Conservation (phyloP, 2,329 filamentous ascomycete species). For the Byssothecium circinans region DNA sequence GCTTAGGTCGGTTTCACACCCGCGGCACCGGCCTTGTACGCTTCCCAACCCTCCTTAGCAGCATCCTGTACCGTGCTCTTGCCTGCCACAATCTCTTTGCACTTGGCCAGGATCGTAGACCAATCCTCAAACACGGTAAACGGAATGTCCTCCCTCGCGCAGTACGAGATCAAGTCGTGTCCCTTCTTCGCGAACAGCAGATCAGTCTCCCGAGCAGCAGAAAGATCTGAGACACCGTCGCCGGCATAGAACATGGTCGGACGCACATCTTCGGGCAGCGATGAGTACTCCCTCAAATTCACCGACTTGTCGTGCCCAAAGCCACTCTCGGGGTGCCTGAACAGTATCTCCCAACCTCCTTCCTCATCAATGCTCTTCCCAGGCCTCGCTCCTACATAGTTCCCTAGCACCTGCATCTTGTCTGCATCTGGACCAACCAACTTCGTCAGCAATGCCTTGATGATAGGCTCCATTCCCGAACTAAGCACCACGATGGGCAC, state of each 20-base stretch:
- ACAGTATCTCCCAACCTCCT: constrained; percentile 84
- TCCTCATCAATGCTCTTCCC: constrained; percentile 80
- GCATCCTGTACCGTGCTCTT: constrained; percentile 71
- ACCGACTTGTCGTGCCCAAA: constrained; percentile 98
- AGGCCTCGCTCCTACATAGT: constrained; percentile 68
- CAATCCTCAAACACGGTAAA: constrained; percentile 89
- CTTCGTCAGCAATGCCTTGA: constrained; percentile 77
- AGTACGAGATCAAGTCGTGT: constrained; percentile 84
- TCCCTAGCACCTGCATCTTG: constrained; percentile 88
- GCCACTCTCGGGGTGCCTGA: constrained; percentile 76
- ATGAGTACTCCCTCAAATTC: constrained; percentile 84
- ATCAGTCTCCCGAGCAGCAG: constrained; percentile 89
- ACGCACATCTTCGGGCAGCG: constrained; percentile 66
- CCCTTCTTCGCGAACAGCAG: constrained; percentile 91
- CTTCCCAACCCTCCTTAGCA: constrained; percentile 56
- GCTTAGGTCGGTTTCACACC: constrained; percentile 25
- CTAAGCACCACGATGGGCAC: constrained; percentile 91
- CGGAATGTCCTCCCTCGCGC: constrained; percentile 78
- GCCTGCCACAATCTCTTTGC: constrained; percentile 74
- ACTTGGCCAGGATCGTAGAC: constrained; percentile 73
- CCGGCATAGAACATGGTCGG: constrained; percentile 93
- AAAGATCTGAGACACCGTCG: constrained; percentile 90
- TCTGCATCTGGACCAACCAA: constrained; percentile 77
- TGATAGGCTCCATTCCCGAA: constrained; percentile 90
- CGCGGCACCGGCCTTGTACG: constrained; percentile 50